phyloP scores from a whole-genome alignment of 2,329 filamentous ascomycete species.

The Acrocalymma vagum region DNA sequence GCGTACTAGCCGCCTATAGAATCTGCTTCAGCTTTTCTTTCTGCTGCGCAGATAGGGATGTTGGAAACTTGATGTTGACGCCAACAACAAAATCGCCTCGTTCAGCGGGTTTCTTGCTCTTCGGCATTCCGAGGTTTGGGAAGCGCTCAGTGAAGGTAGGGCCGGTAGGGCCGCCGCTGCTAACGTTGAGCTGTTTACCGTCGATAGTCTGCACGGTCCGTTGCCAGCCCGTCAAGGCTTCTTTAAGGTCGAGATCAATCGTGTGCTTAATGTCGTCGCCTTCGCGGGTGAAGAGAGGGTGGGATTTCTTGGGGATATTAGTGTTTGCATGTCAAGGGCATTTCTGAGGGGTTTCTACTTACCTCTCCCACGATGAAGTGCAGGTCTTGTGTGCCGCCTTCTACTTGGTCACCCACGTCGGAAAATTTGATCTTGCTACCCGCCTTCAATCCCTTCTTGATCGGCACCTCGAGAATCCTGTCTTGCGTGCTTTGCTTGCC shows the following conservation, averaged over 20 bases:
- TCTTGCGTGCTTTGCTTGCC: conserved; percentile 89
- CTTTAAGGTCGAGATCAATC: conserved; percentile 86
- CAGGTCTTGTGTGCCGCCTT: conserved; percentile 93
- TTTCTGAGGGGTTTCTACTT: conserved; percentile 48
- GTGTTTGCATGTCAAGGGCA: conserved; percentile 13
- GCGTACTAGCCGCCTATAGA: conserved; percentile 55
- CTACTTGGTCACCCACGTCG: conserved; percentile 96
- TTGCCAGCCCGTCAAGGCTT: conserved; percentile 93
- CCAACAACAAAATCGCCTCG: conserved; percentile 89
- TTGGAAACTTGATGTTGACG: conserved; percentile 93
- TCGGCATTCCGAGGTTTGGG: conserved; percentile 90
- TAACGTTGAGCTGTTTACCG: conserved; percentile 81
- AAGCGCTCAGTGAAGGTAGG: conserved; percentile 84
- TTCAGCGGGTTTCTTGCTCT: conserved; percentile 85
- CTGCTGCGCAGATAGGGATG: conserved; percentile 76
- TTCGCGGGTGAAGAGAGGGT: conserved; percentile 83
- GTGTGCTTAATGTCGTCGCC: conserved; percentile 85
- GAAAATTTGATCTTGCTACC: conserved; percentile 99
- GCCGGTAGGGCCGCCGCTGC: conserved; percentile 83
- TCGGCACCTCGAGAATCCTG: conserved; percentile 90
- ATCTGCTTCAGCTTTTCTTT: conserved; percentile 84
- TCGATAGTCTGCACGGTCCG: conserved; percentile 94
- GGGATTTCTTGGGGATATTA: conserved; percentile 72
- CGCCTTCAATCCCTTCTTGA: conserved; percentile 94
- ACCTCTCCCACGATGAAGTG: conserved; percentile 96